Base-by-base conservation (phyloP, 1,284 basidiomycete species). In the Ceratobasidium sp. region DNA sequence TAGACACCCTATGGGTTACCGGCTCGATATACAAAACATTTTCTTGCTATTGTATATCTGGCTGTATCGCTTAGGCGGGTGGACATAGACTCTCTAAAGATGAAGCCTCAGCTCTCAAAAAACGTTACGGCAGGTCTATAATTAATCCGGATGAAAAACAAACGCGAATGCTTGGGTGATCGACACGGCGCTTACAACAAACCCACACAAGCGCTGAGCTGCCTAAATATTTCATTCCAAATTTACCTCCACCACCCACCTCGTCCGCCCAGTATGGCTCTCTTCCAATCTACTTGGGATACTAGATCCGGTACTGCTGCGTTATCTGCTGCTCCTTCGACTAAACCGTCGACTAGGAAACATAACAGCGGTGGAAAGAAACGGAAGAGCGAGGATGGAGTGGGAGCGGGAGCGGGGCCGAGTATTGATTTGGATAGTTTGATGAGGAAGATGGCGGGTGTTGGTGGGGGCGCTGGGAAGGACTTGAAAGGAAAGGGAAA, bases 361-460 rank as follows among this genome's bases (percentile, higher is more conserved):
- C 8, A 8, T 29, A 27, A 57, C 11, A 29, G 29, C 29, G 11
- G 11, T 41, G 63, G 17, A 11, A 53, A 31, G 29, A 59, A 56
- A 31, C 19, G 67, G 29, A 71, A 60, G 29, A n/a, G 51, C 22
- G 53, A 45, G 4, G 45, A 59, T 36, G 56, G 56, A 11, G 41
- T n/a, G 22, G 15, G 7, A 8, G 29, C 27, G 17, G 14, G 27
- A 19, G 33, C 45, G n/a, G n/a, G n/a, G 15, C 33, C 36, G 31
- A 57, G 48, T 71, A 59, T 60, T 14, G n/a, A 71, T n/a, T 33
- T 96, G 59, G 92, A 95, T 80, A 95, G 91, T 81, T 85, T 97
- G 59, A 87, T 96, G 83, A 86, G 86, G 75, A 89, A 87, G 78
- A 84, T 95, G 60, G 36, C 67, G 60, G 79, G 75, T 53, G 78